Percentiles rank a stretch among this genome's conserved stretches.
Evolutionary conservation across 768 basidiomycete genomes (phyloP).

Genomic region (Lenzites betulinus): DNA sequence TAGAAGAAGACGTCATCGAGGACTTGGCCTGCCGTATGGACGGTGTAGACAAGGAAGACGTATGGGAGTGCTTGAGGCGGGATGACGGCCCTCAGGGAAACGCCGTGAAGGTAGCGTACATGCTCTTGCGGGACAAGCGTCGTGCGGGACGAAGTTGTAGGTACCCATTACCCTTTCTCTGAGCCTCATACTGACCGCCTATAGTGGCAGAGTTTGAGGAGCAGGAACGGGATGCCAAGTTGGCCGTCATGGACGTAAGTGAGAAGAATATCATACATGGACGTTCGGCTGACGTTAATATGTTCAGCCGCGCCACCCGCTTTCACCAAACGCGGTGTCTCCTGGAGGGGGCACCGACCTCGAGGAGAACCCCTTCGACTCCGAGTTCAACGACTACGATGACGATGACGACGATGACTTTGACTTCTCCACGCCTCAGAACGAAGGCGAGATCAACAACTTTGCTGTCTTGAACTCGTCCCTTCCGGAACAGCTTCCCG

Average conservation of each 20-base stretch:
- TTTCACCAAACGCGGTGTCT: constrained; percentile 69
- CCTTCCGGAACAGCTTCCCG: constrained; percentile 61
- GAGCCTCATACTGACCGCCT: constrained; percentile 16
- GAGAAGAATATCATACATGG: not conserved
- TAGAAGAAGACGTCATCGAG: constrained; percentile 90
- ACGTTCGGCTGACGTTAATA: constrained; percentile 9
- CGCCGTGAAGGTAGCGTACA: constrained; percentile 94
- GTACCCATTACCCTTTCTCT: constrained; percentile 34
- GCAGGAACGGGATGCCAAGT: constrained; percentile 80
- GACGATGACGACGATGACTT: constrained; percentile 56
- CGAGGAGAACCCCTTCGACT: constrained; percentile 81
- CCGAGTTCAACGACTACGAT: constrained; percentile 60
- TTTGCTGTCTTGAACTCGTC: constrained; percentile 92
- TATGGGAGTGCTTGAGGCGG: constrained; percentile 82
- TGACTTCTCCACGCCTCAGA: constrained; percentile 49
- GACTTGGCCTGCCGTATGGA: constrained; percentile 73
- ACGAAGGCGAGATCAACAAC: constrained; percentile 53
- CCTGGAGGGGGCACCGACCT: constrained; percentile 55
- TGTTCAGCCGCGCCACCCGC: constrained; percentile 63
- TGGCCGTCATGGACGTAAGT: constrained; percentile 80
- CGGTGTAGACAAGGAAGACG: constrained; percentile 77
- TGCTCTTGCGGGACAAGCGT: constrained; percentile 87
- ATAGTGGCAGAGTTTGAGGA: constrained; percentile 79
- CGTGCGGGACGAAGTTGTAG: constrained; percentile 81
- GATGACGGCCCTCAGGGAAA: constrained; percentile 89